Base-by-base conservation (phyloP, 495 filamentous ascomycete genomes). In the Ramalina intermedia region DNA sequence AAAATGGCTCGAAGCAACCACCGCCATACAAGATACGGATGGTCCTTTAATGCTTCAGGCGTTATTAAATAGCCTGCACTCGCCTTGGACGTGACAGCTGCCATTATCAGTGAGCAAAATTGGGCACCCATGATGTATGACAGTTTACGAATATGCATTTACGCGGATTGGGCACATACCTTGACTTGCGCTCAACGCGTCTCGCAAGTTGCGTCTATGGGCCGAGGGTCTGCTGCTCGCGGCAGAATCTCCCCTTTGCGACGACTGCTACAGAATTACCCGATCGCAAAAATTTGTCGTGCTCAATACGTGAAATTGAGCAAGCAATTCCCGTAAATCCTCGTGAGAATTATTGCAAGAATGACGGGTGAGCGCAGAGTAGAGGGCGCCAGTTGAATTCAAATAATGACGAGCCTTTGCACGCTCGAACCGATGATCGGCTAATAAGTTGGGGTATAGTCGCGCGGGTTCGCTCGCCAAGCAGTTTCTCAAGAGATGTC, bases 1-100 rank as follows among this genome's bases (percentile, higher is more conserved):
- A 46, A 62, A 57, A 41, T 68, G 54, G 18, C 57, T 61, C 21
- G 67, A 58, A 36, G 69, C 61, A 39, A 72, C 62, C 45, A 70
- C 62, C 23, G 69, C 65, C 71, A 75, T 74, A 21, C 29, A 29
- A 24, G 8, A 20, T 6, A 20, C 21, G 23, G 20, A n/a, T 17
- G 44, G 3, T 21, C 44, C 37, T 35, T 37, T 1, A 33, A 33
- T 13, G 29, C 29, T 33, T 33, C 29, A 33, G 29, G 7, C 29
- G 6, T 33, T 11, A 33, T 3, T 1, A 11, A 13, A 33, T 13
- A 37, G 13, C 18, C 26, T 14, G 44, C 26, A 23, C 4, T 36
- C 26, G 24, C 37, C 27, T 27, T 7, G 37, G 14, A 20, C 11
- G 9, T 37, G 6, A 37, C 20, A 47, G 24, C 44, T 47, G 29